Evolutionary conservation across 2,329 filamentous ascomycete species (phyloP).

Genomic region (Aspergillus sp.): DNA sequence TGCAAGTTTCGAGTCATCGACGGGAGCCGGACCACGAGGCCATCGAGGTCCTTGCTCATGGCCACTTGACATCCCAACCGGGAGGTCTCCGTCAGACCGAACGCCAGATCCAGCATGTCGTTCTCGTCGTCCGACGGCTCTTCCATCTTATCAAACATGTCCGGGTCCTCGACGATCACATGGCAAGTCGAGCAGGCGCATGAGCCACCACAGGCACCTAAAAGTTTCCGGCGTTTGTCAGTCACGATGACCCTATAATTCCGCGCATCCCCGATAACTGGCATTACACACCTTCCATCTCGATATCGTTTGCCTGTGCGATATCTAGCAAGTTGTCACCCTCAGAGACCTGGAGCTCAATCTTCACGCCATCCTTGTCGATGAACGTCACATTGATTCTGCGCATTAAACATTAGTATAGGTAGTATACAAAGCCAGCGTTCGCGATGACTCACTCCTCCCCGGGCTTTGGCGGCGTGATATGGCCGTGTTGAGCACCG

Average conservation of each 20-base stretch:
- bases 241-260: background rate
- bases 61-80: conserved; percentile 85
- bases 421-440: background rate
- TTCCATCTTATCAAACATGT: conserved; percentile 74
- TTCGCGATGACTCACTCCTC: conserved; percentile 70
- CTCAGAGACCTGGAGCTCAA: conserved; percentile 76
- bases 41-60: conserved; percentile 89
- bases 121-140: conserved; percentile 81
- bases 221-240: background rate
- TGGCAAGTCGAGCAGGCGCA: conserved; percentile 94
- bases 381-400: conserved; percentile 90
- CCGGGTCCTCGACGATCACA: conserved; percentile 75
- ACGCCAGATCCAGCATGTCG: conserved; percentile 88
- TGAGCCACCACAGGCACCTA: conserved; percentile 86
- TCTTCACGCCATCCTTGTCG: conserved; percentile 79
- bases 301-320: conserved; percentile 88
- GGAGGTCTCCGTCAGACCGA: conserved; percentile 83
- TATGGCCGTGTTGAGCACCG: conserved; percentile 69
- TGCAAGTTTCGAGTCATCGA: conserved; percentile 96
- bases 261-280: no score
- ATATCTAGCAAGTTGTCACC: conserved; percentile 96
- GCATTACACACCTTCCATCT: conserved; percentile 77
- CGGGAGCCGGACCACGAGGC: conserved; percentile 79
- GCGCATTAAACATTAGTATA: background rate
- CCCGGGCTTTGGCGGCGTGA: conserved; percentile 80